Conservation (phyloP, 139 green algal species). For the Chlamydomonas sp. region DNA sequence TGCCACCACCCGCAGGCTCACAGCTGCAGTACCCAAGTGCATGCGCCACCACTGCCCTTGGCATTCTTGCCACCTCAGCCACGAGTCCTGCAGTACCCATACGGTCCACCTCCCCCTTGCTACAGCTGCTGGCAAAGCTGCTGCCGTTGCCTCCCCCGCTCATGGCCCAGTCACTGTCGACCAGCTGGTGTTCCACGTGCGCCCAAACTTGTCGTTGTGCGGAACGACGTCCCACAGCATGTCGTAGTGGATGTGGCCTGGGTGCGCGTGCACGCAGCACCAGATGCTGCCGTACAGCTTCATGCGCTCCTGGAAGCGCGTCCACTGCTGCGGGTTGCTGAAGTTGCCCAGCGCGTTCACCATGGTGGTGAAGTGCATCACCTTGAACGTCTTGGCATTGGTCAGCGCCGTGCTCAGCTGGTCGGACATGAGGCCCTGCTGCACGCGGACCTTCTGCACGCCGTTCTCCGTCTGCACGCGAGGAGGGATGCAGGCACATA, state of each 20-base stretch:
- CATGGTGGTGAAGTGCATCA: slow-evolving; percentile 74
- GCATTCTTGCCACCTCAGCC: too few species aligned
- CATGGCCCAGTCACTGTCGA: slow-evolving; percentile 68
- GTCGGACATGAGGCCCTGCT: slow-evolving; percentile 45
- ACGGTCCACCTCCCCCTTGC: too few species aligned
- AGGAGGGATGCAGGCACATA: not conserved
- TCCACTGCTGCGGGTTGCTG: slow-evolving; percentile 14
- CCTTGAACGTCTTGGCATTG: slow-evolving; percentile 26
- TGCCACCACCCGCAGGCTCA: too few species aligned
- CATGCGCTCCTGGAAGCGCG: slow-evolving; percentile 73
- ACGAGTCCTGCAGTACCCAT: too few species aligned
- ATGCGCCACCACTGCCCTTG: too few species aligned
- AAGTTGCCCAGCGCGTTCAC: slow-evolving; percentile 63
- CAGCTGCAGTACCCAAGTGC: too few species aligned
- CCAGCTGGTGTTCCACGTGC: slow-evolving; percentile 63
- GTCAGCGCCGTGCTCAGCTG: slow-evolving; percentile 47
- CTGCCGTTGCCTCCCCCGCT: not conserved
- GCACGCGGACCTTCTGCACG: slow-evolving; percentile 28
- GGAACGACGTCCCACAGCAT: slow-evolving; percentile 73
- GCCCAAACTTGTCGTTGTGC: slow-evolving; percentile 76
- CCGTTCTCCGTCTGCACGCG: not conserved
- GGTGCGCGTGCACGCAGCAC: slow-evolving; percentile 88
- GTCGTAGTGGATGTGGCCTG: slow-evolving; percentile 95
- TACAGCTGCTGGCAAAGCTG: too few species aligned
- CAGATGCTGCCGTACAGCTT: slow-evolving; percentile 80